These are phyloP conservation scores for Sarocladium oryzae DNA, from an alignment of 2,329 filamentous ascomycete genomes.

Conservation along the genomic window DNA sequence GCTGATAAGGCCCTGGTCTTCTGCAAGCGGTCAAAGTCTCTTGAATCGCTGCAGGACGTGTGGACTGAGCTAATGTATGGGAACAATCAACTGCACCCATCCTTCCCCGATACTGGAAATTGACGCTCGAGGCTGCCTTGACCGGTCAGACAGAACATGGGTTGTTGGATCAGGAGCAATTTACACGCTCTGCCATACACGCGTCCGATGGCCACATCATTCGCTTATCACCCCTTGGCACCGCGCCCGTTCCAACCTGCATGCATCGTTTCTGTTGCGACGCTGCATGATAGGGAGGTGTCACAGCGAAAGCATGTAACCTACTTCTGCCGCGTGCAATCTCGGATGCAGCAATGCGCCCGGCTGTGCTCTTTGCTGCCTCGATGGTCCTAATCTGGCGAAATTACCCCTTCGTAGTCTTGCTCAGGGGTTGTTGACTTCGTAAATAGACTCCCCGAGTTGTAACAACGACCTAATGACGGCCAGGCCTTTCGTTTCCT, in stretches of 20 bases:
- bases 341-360: background rate
- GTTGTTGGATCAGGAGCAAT: background rate
- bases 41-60: too few species aligned
- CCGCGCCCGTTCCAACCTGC: background rate
- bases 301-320: background rate
- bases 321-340: background rate
- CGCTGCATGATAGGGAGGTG: background rate
- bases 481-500: too few species aligned
- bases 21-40: background rate
- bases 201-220: background rate
- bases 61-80: too few species aligned
- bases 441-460: too few species aligned
- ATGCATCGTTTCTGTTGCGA: background rate
- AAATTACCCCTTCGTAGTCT: too few species aligned
- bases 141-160: background rate
- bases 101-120: too few species aligned
- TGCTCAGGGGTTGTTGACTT: too few species aligned
- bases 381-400: too few species aligned
- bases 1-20: background rate
- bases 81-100: background rate
- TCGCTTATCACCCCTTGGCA: background rate
- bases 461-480: too few species aligned
- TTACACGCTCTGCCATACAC: slow-evolving; percentile 1
- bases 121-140: background rate
- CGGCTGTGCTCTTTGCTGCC: background rate